Evolutionary conservation across 352 stramenopile species (phyloP).

Genomic region (Globisporangium canariense): DNA sequence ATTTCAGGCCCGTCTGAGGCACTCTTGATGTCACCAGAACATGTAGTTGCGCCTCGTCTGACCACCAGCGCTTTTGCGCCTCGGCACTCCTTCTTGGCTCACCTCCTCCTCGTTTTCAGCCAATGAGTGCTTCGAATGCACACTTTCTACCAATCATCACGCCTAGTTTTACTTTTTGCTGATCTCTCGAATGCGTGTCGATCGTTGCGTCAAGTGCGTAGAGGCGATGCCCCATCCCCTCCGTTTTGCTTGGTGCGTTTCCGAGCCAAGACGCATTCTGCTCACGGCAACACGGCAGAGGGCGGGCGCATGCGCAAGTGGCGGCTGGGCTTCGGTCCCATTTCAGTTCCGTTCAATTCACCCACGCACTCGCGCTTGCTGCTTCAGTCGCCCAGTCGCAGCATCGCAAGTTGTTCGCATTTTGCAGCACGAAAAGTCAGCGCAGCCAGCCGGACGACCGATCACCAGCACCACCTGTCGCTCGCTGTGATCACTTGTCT

Average conservation of each 20-base stretch:
- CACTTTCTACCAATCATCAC: conserved; percentile 3
- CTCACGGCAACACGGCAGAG: conserved; percentile 2
- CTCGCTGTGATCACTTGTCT: background rate
- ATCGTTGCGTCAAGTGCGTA: background rate
- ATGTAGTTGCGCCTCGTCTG: background rate
- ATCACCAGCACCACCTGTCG: background rate
- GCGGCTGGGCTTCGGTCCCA: background rate
- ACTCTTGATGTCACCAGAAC: background rate
- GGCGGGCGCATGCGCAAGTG: background rate
- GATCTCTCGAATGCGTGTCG: background rate
- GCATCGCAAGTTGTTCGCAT: background rate
- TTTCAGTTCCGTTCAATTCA: too few species aligned
- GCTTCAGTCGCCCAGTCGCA: background rate
- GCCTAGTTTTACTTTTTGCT: background rate
- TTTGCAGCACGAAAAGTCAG: background rate
- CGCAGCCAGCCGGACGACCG: background rate
- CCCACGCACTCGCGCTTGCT: background rate
- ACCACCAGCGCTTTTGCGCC: background rate
- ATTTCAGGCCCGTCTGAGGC: background rate
- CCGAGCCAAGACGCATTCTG: background rate
- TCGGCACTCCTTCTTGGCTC: background rate
- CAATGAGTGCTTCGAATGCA: background rate
- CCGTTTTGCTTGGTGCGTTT: background rate
- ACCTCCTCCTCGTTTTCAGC: background rate
- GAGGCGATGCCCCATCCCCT: background rate